A percentile compares a stretch with the other conserved stretches of the same genome.
Evolutionary conservation across 305 asterid genomes (phyloP).

Genomic region (Nicotiana rustica): DNA sequence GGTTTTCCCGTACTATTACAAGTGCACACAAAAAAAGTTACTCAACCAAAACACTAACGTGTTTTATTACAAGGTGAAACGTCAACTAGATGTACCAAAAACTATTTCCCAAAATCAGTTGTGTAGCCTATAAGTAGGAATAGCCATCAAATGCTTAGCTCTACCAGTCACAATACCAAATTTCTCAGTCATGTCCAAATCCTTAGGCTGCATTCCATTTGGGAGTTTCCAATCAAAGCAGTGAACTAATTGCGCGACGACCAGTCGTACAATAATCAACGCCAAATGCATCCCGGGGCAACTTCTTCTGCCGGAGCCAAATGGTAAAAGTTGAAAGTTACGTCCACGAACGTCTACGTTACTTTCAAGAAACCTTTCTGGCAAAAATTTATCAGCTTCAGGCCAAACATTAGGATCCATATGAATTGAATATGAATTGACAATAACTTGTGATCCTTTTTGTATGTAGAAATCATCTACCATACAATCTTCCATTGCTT

Average conservation of each 20-base stretch:
- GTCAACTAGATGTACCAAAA: neutral
- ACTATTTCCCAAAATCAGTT: constrained; percentile 16
- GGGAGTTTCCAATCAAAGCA: constrained; percentile 65
- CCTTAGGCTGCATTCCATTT: constrained; percentile 41
- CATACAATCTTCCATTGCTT: constrained; percentile 52
- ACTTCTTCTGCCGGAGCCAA: constrained; percentile 63
- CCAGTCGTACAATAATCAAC: constrained; percentile 17
- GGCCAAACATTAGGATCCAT: constrained; percentile 58
- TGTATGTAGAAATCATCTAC: constrained; percentile 53
- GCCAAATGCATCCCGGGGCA: constrained; percentile 42
- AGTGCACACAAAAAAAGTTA: neutral
- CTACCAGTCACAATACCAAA: constrained; percentile 51
- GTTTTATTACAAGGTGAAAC: neutral
- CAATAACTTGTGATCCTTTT: constrained; percentile 48
- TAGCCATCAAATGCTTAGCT: constrained; percentile 48
- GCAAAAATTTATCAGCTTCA: constrained; percentile 59
- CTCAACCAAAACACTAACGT: neutral
- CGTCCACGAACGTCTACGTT: constrained; percentile 54
- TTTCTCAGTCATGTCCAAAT: constrained; percentile 63
- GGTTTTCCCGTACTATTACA: neutral
- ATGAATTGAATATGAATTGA: constrained; percentile 55
- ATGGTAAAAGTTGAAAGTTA: constrained; percentile 57
- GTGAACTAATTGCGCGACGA: constrained; percentile 55
- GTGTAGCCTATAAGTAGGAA: constrained; percentile 51
- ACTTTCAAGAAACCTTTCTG: constrained; percentile 58